Evolutionary conservation across 1,284 basidiomycete genomes (phyloP).

Genomic region (Rhodotorula sp.): DNA sequence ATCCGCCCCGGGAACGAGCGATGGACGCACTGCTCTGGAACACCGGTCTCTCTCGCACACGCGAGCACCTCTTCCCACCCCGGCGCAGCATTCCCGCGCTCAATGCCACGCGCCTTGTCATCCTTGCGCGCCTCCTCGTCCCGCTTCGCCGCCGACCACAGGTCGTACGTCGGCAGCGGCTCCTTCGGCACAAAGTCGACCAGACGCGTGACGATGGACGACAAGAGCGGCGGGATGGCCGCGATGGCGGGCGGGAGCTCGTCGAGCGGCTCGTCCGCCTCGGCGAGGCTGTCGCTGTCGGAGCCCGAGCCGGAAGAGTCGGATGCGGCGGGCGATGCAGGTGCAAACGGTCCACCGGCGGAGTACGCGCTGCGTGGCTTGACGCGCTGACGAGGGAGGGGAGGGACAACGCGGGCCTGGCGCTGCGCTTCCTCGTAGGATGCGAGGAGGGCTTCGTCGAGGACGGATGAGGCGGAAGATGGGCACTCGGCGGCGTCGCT

Average conservation of each 20-base stretch:
- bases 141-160: background rate
- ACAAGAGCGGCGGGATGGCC: slow-evolving; percentile 1
- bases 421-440: background rate
- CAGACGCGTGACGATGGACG: slow-evolving; percentile 1
- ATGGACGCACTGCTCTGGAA: slow-evolving; percentile 7
- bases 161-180: slow-evolving; percentile 16
- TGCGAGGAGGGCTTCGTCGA: slow-evolving; percentile 1
- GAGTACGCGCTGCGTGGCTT: slow-evolving; percentile 19
- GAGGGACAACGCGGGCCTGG: background rate
- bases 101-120: background rate
- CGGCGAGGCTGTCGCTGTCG: background rate
- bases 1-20: too few relatives aligned
- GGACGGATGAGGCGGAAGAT: background rate
- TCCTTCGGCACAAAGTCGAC: slow-evolving; percentile 16
- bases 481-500: background rate
- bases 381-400: background rate
- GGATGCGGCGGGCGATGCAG: background rate
- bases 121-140: background rate
- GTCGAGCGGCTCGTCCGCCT: background rate
- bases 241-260: background rate
- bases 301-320: background rate
- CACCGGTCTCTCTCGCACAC: slow-evolving; percentile 5
- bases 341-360: background rate
- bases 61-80: slow-evolving; percentile 30
- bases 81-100: background rate